Percentiles rank a stretch among this genome's conserved stretches.
phyloP scores from a whole-genome alignment of 768 basidiomycete genomes.

The Lactarius pseudohatsudake region DNA sequence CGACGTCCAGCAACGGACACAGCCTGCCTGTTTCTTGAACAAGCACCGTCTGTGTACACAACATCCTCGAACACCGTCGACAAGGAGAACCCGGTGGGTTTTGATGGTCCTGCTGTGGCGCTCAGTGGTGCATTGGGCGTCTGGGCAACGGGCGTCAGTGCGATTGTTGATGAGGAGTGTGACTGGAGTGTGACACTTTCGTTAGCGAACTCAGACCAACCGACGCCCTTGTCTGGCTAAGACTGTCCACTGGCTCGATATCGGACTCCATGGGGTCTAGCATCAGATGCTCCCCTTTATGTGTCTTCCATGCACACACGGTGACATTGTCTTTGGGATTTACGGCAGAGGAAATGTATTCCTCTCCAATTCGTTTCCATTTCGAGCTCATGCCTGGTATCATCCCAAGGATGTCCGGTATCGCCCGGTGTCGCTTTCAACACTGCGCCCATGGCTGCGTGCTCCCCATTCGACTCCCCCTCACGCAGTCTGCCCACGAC shows the following conservation, averaged over 20 bases:
- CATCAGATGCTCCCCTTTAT: too few species aligned
- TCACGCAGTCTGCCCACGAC: too few species aligned
- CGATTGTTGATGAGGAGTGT: neutral
- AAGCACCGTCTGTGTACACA: constrained; percentile 89
- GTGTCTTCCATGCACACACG: too few species aligned
- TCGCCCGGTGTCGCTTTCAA: too few species aligned
- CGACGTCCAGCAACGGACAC: constrained; percentile 75
- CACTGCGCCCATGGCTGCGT: too few species aligned
- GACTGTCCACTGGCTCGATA: neutral
- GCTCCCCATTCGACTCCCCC: too few species aligned
- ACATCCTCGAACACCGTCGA: constrained; percentile 42
- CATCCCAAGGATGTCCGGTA: too few species aligned
- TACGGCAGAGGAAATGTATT: too few species aligned
- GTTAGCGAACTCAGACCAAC: neutral
- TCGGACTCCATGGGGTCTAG: neutral
- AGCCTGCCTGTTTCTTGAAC: constrained; percentile 72
- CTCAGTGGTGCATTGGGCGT: neutral
- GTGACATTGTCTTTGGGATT: too few species aligned
- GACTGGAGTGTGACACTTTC: too few species aligned
- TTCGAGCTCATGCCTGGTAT: too few species aligned
- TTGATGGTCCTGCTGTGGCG: constrained; percentile 11
- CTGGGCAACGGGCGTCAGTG: neutral
- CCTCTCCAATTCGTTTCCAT: too few species aligned
- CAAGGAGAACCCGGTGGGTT: constrained; percentile 19
- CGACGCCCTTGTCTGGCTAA: neutral